phyloP scores from a whole-genome alignment of 345 rosid species.

The Durio zibethinus region DNA sequence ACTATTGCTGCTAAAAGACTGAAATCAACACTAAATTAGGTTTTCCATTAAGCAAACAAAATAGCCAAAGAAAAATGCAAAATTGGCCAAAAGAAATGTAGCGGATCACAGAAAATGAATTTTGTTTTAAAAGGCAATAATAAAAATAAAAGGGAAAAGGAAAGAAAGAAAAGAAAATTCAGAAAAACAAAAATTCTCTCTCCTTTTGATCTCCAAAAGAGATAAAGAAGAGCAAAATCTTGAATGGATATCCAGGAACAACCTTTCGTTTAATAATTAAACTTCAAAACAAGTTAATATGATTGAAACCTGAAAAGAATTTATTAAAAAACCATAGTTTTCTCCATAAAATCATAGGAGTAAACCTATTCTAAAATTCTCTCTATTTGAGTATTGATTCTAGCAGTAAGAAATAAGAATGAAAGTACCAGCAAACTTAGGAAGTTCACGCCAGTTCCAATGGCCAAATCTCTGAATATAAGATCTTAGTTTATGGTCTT shows the following conservation, averaged over 20 bases:
- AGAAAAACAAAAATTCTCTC: not conserved
- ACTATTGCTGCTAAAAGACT: not conserved
- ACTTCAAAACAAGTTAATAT: not conserved
- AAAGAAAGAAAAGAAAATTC: not conserved
- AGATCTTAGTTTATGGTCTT: constrained; percentile 31
- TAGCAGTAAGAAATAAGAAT: not conserved
- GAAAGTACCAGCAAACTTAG: constrained; percentile 34
- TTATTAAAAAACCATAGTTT: not conserved
- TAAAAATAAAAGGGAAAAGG: not conserved
- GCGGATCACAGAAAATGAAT: not conserved
- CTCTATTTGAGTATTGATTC: not conserved
- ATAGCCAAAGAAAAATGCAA: not conserved
- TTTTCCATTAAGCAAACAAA: not conserved
- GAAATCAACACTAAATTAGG: not conserved
- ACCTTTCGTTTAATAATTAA: not conserved
- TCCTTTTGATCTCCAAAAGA: not conserved
- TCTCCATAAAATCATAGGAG: not conserved
- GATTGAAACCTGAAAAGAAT: not conserved
- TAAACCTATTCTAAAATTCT: not conserved
- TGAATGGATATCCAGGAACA: not conserved
- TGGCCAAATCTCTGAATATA: constrained; percentile 29
- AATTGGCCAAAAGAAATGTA: not conserved
- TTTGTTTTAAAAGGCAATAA: not conserved
- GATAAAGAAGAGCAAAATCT: not conserved
- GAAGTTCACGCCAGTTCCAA: constrained; percentile 39